These are phyloP conservation scores for Puccinellia tenuiflora DNA, from an alignment of 176 grass and related monocot genomes.

Conservation along the genomic window DNA sequence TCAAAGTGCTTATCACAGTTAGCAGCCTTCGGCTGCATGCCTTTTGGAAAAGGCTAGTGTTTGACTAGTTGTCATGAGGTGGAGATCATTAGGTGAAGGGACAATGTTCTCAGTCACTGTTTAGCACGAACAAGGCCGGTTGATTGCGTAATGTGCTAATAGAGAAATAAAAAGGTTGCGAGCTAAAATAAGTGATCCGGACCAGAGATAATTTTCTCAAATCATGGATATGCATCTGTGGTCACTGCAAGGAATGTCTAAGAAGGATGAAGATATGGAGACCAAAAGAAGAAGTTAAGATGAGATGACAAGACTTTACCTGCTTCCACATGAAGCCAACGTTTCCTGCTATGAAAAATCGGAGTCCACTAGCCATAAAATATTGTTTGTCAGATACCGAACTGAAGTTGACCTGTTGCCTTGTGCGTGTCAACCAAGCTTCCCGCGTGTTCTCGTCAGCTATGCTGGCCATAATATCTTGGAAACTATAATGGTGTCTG, in stretches of 20 bases:
- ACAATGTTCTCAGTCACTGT: slow-evolving; percentile 13
- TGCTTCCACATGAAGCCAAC: slow-evolving; percentile 15
- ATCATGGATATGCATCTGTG: slow-evolving; percentile 11
- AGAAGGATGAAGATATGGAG: neutral
- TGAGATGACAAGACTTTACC: slow-evolving; percentile 22
- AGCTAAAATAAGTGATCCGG: slow-evolving; percentile 29
- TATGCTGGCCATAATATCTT: slow-evolving; percentile 6
- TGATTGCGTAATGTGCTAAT: slow-evolving; percentile 31
- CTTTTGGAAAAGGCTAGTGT: slow-evolving; percentile 35
- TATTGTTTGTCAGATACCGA: slow-evolving; percentile 2
- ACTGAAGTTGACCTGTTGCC: slow-evolving; percentile 1
- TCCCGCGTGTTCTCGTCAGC: neutral
- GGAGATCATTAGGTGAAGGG: slow-evolving; percentile 30
- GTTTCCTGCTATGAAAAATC: neutral
- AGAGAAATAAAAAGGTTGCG: neutral
- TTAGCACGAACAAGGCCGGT: neutral
- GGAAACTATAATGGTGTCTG: slow-evolving; percentile 18
- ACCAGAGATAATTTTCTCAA: slow-evolving; percentile 28
- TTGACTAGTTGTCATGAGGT: slow-evolving; percentile 32
- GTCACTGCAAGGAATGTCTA: neutral
- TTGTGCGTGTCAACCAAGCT: slow-evolving; percentile 3
- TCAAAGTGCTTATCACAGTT: slow-evolving; percentile 27
- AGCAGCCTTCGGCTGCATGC: slow-evolving; percentile 12
- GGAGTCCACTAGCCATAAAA: neutral
- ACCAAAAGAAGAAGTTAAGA: neutral